Conservation (phyloP, 371 early-diverging fungal genomes). For the Syncephalastrum monosporum region DNA sequence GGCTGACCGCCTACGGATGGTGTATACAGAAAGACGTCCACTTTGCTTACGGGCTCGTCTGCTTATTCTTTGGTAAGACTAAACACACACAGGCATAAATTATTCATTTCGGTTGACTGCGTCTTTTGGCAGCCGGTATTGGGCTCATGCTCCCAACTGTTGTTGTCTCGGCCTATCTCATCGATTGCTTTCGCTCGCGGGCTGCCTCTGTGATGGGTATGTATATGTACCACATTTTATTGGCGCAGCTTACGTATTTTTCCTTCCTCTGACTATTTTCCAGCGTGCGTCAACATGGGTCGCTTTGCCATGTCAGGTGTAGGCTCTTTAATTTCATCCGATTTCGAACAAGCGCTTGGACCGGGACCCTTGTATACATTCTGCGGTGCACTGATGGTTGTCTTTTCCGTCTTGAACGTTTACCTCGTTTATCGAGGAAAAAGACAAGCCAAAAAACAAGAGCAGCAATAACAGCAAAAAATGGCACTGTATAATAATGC, state of each 20-base stretch:
- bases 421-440: no score
- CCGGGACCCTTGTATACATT: conserved; percentile 31
- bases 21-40: conserved; percentile 35
- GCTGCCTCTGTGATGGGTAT: conserved; percentile 43
- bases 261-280: background rate
- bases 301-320: conserved; percentile 37
- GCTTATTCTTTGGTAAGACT: conserved; percentile 35
- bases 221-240: background rate
- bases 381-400: conserved; percentile 16
- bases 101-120: background rate
- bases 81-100: background rate
- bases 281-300: conserved; percentile 41
- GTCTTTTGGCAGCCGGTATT: conserved; percentile 24
- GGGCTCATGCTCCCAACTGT: conserved; percentile 34
- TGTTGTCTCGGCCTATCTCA: conserved; percentile 31
- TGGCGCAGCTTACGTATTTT: background rate
- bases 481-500: no score
- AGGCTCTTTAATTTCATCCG: conserved; percentile 34
- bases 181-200: conserved; percentile 36
- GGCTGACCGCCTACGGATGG: conserved; percentile 41
- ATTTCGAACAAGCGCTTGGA: conserved; percentile 25
- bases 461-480: no score
- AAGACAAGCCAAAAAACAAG: no score
- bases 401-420: background rate
- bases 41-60: conserved; percentile 37